Base-by-base conservation (phyloP, 805 yeast genomes). In the Yarrowia hollandica region DNA sequence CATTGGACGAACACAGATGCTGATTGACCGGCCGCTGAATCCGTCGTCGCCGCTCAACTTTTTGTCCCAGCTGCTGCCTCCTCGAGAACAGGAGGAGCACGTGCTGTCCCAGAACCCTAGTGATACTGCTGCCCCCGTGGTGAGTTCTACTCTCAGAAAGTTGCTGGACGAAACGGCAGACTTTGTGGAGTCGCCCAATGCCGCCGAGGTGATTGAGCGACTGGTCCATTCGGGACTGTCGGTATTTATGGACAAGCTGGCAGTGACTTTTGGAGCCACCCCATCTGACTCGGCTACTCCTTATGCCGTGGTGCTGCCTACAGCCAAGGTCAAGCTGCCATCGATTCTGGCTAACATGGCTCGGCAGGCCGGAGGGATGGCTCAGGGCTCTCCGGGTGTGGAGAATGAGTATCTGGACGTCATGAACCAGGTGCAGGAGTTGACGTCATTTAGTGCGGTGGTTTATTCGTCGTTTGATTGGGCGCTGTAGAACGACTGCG, bases 371-470 rank as follows among this genome's bases (percentile, higher is more conserved):
- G 81, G 76, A 44, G 75, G 77, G 14, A 73, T 86, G 67, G 78
- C 79, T 44, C 79, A 76, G 48, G 77, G 77, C 41, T 48, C 55
- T 15, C 55, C 55, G 12, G 55, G 55, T 5, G 66, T 73, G 15
- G 67, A 71, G 9, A 77, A 77, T 62, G 81, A 75, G 61, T 79
- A 77, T 63, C 65, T 81, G 10, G 69, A 71, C 18, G 71, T 75
- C 4, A 72, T 84, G 78, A 77, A 79, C 64, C 73, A 73, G 61
- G 71, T 78, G 28, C 84, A 81, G 15, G 90, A 84, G 63, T 77
- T 91, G 60, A 95, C 88, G 64, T 96, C 90, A 62, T 79, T 91
- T 64, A 85, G 96, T 72, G 97, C 97, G 4, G 79, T 90, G 64
- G 91, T 91, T 8, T 91, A 91, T 71, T 86, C 96, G 16, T 90